A percentile compares a stretch with the other conserved stretches of the same genome.
phyloP scores from a whole-genome alignment of 441 rosid genomes.

The Populus trichocarpa region DNA sequence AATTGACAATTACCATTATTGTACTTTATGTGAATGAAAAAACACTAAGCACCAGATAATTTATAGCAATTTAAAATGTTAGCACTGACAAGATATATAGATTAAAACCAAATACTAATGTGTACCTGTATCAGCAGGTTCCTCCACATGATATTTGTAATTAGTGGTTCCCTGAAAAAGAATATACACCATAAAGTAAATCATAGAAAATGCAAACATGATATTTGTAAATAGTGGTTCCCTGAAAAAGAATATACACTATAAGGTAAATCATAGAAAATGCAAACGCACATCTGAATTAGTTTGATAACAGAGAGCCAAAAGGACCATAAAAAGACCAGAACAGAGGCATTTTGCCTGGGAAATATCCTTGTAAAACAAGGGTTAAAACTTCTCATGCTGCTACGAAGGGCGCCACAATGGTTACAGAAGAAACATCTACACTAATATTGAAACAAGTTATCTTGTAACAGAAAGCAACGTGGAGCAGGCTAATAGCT shows the following conservation, averaged over 20 bases:
- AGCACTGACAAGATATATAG: not conserved
- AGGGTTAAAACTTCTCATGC: not conserved
- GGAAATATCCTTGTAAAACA: not conserved
- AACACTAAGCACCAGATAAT: not conserved
- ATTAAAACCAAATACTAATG: not conserved
- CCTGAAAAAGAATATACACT: slow-evolving; percentile 33
- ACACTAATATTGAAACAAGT: not conserved
- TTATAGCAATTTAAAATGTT: not conserved
- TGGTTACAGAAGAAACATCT: not conserved
- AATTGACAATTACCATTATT: not conserved
- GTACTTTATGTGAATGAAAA: not conserved
- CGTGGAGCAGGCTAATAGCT: not conserved
- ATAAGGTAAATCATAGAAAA: not conserved
- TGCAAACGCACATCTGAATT: not conserved
- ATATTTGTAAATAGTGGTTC: slow-evolving; percentile 91
- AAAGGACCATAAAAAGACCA: not conserved
- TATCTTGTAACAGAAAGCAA: not conserved
- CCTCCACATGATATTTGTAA: slow-evolving; percentile 97
- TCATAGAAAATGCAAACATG: slow-evolving; percentile 40
- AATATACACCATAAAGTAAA: not conserved
- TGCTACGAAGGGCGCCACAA: not conserved
- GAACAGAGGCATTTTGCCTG: not conserved
- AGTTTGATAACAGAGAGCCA: not conserved
- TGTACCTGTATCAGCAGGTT: slow-evolving; percentile 85
- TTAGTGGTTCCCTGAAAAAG: slow-evolving; percentile 77